These are phyloP conservation scores for Cercospora citrullina DNA, from an alignment of 2,329 filamentous ascomycete species.

Conservation along the genomic window DNA sequence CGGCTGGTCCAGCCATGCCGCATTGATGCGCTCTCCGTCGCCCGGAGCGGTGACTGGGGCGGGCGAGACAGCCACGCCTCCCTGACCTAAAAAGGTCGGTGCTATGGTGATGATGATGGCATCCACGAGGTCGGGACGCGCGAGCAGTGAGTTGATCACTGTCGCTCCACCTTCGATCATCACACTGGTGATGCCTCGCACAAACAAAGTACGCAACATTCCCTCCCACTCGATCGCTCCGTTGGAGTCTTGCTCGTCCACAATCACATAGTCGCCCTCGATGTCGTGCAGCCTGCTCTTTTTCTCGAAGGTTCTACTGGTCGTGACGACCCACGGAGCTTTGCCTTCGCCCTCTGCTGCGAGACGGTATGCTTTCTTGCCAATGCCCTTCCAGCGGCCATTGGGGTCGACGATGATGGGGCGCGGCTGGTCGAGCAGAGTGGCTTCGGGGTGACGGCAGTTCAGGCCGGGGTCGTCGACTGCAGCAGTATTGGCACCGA, in stretches of 20 bases:
- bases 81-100: slow-evolving; percentile 82
- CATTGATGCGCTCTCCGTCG: slow-evolving; percentile 54
- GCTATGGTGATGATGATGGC: slow-evolving; percentile 86
- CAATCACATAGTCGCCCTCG: slow-evolving; percentile 28
- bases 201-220: slow-evolving; percentile 60
- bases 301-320: slow-evolving; percentile 8
- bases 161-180: slow-evolving; percentile 89
- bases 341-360: slow-evolving; percentile 65
- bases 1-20: slow-evolving; percentile 65
- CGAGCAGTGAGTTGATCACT: slow-evolving; percentile 79
- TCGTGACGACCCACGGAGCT: slow-evolving; percentile 59
- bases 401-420: slow-evolving; percentile 81
- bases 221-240: slow-evolving; percentile 57
- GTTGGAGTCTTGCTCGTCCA: slow-evolving; percentile 30
- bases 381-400: slow-evolving; percentile 67
- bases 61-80: slow-evolving; percentile 77
- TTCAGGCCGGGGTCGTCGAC: slow-evolving; percentile 86
- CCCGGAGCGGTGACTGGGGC: slow-evolving; percentile 53
- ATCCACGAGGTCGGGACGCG: slow-evolving; percentile 61
- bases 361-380: slow-evolving; percentile 64
- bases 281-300: slow-evolving; percentile 38
- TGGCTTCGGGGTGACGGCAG: slow-evolving; percentile 64
- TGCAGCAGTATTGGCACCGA: slow-evolving; percentile 80
- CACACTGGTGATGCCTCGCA: slow-evolving; percentile 68
- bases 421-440: slow-evolving; percentile 65